These are phyloP conservation scores for Phylloporus rhodoxanthus DNA, from an alignment of 768 basidiomycete species.

Conservation along the genomic window DNA sequence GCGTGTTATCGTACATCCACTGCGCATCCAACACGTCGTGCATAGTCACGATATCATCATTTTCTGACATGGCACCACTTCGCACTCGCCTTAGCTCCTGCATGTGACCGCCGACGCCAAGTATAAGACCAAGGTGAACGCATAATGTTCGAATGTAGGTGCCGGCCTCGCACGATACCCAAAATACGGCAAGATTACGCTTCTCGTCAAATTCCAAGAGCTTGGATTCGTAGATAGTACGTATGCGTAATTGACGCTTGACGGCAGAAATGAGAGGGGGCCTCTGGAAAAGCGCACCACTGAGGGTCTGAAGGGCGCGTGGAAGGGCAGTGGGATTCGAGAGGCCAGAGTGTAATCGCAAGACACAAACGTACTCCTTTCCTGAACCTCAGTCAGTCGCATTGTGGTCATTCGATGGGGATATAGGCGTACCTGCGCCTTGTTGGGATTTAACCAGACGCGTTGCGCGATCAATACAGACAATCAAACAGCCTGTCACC, in stretches of 20 bases:
- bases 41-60: constrained; percentile 98
- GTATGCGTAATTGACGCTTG: constrained; percentile 94
- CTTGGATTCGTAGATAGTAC: constrained; percentile 95
- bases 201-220: constrained; percentile 96
- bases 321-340: constrained; percentile 81
- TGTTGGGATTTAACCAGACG: constrained; percentile 97
- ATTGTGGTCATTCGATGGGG: not conserved
- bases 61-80: constrained; percentile 94
- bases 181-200: constrained; percentile 93
- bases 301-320: constrained; percentile 91
- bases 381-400: constrained; percentile 38
- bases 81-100: constrained; percentile 94
- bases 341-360: constrained; percentile 83
- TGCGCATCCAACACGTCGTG: constrained; percentile 99
- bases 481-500: constrained; percentile 97
- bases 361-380: constrained; percentile 97
- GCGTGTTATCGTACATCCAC: constrained; percentile 95
- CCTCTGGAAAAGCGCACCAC: constrained; percentile 97
- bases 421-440: constrained; percentile 69
- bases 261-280: constrained; percentile 98
- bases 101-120: constrained; percentile 99
- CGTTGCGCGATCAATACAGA: constrained; percentile 98
- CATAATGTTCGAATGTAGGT: constrained; percentile 96
- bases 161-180: constrained; percentile 98
- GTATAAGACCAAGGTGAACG: constrained; percentile 88